Conservation (phyloP, 116 monocot species). For the Dioscorea cayenensis region DNA sequence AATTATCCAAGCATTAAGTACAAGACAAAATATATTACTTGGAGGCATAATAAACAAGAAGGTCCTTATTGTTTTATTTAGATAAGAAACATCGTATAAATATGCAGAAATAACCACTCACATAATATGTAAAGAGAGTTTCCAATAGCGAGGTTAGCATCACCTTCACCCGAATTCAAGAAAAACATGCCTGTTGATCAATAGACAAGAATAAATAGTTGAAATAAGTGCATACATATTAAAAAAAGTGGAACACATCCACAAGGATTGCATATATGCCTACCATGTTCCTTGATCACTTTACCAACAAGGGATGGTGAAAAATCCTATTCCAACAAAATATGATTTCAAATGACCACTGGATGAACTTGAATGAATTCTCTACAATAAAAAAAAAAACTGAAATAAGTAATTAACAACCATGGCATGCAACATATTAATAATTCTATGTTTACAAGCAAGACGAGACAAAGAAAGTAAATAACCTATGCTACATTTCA, state of each 20-base stretch:
- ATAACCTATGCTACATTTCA: too few relatives aligned
- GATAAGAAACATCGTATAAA: not conserved
- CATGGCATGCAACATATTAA: too few relatives aligned
- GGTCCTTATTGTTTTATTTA: not conserved
- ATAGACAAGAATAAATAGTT: not conserved
- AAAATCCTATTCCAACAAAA: too few relatives aligned
- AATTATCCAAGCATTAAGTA: not conserved
- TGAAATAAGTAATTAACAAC: too few relatives aligned
- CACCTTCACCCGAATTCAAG: conserved; percentile 35
- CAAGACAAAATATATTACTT: not conserved
- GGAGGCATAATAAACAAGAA: not conserved
- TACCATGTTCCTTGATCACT: conserved; percentile 56
- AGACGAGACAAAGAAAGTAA: too few relatives aligned
- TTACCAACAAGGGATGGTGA: too few relatives aligned
- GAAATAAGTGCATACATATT: not conserved
- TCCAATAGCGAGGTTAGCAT: conserved; percentile 50
- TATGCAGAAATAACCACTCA: conserved; percentile 24
- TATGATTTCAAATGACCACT: too few relatives aligned
- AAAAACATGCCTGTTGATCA: not conserved
- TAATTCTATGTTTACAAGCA: too few relatives aligned
- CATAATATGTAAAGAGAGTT: conserved; percentile 39
- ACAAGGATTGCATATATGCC: not conserved
- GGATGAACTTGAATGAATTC: too few relatives aligned
- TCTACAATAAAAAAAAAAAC: too few relatives aligned
- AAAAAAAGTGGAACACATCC: not conserved